A percentile compares a stretch with the other conserved stretches of the same genome.
These are phyloP conservation scores for Cubamyces lactineus DNA, from an alignment of 768 basidiomycete species.

Conservation along the genomic window DNA sequence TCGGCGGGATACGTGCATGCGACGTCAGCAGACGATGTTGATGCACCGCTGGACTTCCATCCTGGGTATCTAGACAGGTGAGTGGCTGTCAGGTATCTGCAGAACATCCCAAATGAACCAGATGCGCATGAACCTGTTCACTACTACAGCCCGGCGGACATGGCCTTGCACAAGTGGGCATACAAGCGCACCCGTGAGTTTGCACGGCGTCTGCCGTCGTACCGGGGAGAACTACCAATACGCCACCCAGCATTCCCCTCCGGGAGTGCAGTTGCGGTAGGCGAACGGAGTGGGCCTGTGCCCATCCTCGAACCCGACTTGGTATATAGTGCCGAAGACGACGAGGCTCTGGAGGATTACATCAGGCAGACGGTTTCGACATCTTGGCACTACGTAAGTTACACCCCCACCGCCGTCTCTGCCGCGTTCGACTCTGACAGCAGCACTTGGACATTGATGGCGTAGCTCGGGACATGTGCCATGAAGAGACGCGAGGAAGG, in stretches of 20 bases:
- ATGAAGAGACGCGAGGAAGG: conserved; percentile 64
- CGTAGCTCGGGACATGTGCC: conserved; percentile 64
- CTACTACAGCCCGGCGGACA: conserved; percentile 34
- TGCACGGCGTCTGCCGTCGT: conserved; percentile 52
- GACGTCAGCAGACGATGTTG: conserved; percentile 43
- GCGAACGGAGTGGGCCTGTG: conserved; percentile 26
- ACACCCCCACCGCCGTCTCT: background rate
- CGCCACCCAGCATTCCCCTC: conserved; percentile 38
- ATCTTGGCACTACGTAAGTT: conserved; percentile 38
- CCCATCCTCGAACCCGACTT: conserved; percentile 36
- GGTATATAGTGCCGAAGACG: conserved; percentile 40
- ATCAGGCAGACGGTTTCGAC: conserved; percentile 32
- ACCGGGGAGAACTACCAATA: conserved; percentile 37
- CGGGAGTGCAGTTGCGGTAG: conserved; percentile 30
- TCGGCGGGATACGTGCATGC: conserved; percentile 55
- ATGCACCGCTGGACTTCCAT: conserved; percentile 49
- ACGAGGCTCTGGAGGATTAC: conserved; percentile 38
- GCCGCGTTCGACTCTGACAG: background rate
- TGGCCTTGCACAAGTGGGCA: conserved; percentile 49
- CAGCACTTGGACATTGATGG: conserved; percentile 21
- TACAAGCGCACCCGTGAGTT: conserved; percentile 63
- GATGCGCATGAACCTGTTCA: background rate
- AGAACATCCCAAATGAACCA: conserved; percentile 18
- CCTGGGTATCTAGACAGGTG: conserved; percentile 51
- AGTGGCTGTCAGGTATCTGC: no score